Conservation (phyloP, 2,329 filamentous ascomycete genomes). For the Sporothrix luriei region DNA sequence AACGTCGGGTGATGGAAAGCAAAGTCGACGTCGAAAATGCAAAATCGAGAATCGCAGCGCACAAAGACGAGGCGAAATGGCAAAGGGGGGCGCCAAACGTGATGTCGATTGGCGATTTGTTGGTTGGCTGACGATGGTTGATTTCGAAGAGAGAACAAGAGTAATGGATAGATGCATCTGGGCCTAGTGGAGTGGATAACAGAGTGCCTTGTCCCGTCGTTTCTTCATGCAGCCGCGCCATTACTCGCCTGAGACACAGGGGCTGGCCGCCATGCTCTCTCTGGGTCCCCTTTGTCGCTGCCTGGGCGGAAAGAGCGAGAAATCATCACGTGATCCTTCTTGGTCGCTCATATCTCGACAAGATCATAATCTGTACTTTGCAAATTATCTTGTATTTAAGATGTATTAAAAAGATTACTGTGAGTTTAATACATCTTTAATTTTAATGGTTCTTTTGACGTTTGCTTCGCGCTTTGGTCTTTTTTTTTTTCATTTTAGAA, state of each 20-base stretch:
- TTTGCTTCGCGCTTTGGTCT: too few relatives aligned
- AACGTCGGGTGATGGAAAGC: not conserved
- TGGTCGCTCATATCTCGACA: too few relatives aligned
- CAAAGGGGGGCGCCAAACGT: not conserved
- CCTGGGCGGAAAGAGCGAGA: not conserved
- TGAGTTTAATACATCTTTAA: too few relatives aligned
- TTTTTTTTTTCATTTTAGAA: too few relatives aligned
- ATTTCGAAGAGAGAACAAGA: not conserved
- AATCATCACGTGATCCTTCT: not conserved
- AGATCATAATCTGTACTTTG: too few relatives aligned
- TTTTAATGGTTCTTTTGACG: too few relatives aligned
- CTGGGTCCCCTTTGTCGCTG: constrained; percentile 5
- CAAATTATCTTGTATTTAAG: too few relatives aligned
- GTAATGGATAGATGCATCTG: not conserved
- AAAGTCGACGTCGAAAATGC: not conserved
- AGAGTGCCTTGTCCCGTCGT: not conserved
- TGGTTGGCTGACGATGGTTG: not conserved
- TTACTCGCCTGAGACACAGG: constrained; percentile 19
- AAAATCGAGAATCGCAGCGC: not conserved
- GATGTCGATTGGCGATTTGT: constrained; percentile 3
- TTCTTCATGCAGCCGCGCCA: constrained; percentile 11
- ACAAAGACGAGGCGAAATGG: not conserved
- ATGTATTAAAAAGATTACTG: too few relatives aligned
- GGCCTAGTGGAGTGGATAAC: constrained; percentile 1
- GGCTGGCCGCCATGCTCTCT: not conserved